Evolutionary conservation across 2,329 filamentous ascomycete species (phyloP).

Genomic region (Ophiostoma sp.): DNA sequence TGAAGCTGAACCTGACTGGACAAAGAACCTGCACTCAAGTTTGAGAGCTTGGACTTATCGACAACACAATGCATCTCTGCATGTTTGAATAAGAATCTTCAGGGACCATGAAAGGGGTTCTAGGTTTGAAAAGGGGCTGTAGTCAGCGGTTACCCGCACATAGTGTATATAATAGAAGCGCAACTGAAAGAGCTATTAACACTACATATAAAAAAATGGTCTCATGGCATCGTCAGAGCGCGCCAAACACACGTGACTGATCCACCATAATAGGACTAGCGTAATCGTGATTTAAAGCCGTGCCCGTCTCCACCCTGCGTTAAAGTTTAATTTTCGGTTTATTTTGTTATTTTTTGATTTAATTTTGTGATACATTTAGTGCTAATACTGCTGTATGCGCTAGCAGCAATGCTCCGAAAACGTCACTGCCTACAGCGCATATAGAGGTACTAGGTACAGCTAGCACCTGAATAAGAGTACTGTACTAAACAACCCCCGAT

Average conservation of each 20-base stretch:
- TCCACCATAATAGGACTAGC: not conserved
- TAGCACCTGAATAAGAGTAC: not conserved
- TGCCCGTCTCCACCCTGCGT: not conserved
- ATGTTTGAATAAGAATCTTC: not conserved
- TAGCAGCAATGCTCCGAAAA: not conserved
- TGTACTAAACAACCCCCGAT: not conserved
- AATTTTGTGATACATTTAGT: not conserved
- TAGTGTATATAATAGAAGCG: not conserved
- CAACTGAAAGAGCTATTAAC: too few species aligned
- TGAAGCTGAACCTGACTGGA: not conserved
- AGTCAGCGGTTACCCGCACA: not conserved
- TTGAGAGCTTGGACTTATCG: not conserved
- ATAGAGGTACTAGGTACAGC: not conserved
- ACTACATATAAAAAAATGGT: too few species aligned
- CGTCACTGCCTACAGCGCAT: not conserved
- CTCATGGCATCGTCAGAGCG: not conserved
- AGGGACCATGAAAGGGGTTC: conserved; percentile 6
- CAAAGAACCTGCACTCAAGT: not conserved
- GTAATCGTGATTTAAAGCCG: not conserved
- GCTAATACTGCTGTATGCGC: not conserved
- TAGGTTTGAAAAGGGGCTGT: not conserved
- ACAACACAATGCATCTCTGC: not conserved
- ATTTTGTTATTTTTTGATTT: not conserved
- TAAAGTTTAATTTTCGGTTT: conserved; percentile 7
- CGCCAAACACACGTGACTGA: not conserved